phyloP scores from a whole-genome alignment of 352 stramenopile species.

The Phytopythium montanum region DNA sequence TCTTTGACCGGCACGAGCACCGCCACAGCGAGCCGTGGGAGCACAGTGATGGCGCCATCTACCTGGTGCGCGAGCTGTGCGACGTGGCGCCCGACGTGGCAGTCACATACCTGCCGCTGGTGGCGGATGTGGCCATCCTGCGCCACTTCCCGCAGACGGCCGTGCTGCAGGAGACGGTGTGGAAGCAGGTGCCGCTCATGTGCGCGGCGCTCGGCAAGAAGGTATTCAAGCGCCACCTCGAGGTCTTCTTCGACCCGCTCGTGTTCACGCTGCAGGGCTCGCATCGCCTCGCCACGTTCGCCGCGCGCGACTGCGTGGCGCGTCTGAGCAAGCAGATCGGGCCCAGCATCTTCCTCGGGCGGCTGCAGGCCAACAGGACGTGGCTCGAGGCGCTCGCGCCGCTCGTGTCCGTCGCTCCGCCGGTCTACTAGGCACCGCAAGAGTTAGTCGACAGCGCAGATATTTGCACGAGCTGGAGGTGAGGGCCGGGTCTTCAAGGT shows the following conservation, averaged over 20 bases:
- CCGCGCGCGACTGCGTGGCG: constrained; percentile 68
- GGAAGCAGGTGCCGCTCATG: constrained; percentile 80
- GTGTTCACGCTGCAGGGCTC: constrained; percentile 77
- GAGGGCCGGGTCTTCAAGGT: too few relatives aligned
- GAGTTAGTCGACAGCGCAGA: background rate
- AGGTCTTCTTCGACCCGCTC: constrained; percentile 82
- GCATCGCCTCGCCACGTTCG: constrained; percentile 64
- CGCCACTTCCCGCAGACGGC: constrained; percentile 73
- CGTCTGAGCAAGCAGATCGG: constrained; percentile 78
- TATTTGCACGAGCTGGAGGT: too few relatives aligned
- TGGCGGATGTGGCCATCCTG: constrained; percentile 73
- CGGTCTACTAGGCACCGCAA: constrained; percentile 13
- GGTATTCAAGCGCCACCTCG: constrained; percentile 79
- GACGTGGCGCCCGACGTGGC: constrained; percentile 46
- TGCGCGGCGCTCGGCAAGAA: constrained; percentile 75
- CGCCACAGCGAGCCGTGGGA: constrained; percentile 93
- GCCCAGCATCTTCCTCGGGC: constrained; percentile 77
- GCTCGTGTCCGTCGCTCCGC: constrained; percentile 25
- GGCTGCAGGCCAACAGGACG: constrained; percentile 59
- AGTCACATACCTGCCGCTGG: constrained; percentile 42
- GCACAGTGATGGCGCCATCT: constrained; percentile 94
- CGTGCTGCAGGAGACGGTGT: constrained; percentile 78
- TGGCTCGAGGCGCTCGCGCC: constrained; percentile 62
- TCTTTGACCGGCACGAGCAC: constrained; percentile 82
- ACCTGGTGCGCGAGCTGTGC: constrained; percentile 93